Base-by-base conservation (phyloP, 805 yeast species). In the Teunomyces aglyptinius region DNA sequence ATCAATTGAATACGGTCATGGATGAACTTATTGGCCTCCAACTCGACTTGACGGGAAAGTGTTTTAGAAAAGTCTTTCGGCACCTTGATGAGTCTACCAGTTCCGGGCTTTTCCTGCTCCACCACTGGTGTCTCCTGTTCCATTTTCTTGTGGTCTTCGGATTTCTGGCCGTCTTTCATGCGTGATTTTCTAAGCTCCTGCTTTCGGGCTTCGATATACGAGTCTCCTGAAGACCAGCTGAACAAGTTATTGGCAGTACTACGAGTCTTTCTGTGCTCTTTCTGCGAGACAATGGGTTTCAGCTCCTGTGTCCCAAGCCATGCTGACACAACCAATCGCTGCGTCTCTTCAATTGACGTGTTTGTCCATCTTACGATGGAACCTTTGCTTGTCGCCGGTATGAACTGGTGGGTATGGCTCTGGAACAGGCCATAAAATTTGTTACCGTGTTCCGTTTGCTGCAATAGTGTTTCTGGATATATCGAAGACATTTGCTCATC, bases 201-300 rank as follows among this genome's bases (percentile, higher is more conserved):
- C 47, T 61, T 64, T 26, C 75, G 55, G 1, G 62, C 61, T 19
- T 60, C 63, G 8, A 72, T 63, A 47, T 70, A 69, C 8, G 63
- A 59, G 41, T 72, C 77, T 26, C 69, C 65, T 1, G 76, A 69
- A 13, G 75, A 68, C 77, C 77, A 72, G 42, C 67, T 59, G 47
- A 72, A 72, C 32, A 72, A 58, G n/a, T 68, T 60, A 49, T 62
- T 70, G 18, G 71, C 61, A 2, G 43, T 48, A 33, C 38, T 48
- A 50, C 24, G 41, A 27, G 35, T 38, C 22, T 41, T 50, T 38
- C 44, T 47, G 42, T 24, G 41, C 18, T 22, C 47, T 22, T 38
- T 47, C 42, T 32, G 41, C 20, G 43, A 12, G 18, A 11, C 15
- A 20, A 4, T 32, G 10, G 11, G 35, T 22, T 1, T 49, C 16